Conservation (phyloP, 2,329 filamentous ascomycete genomes). For the Paraconiothyrium sp. region DNA sequence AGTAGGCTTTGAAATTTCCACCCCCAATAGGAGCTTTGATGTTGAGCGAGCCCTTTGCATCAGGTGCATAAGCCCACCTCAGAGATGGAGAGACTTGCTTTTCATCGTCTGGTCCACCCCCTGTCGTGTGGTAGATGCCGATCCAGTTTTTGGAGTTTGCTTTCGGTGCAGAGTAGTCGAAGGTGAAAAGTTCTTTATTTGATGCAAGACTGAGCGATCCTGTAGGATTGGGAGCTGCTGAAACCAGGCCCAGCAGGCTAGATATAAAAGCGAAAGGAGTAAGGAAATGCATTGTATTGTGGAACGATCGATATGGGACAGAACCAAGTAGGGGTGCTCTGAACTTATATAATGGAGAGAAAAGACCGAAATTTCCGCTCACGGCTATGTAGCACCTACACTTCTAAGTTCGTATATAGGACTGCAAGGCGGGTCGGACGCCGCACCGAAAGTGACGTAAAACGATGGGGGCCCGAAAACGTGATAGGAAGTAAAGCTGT, state of each 20-base stretch:
- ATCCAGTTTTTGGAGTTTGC: conserved; percentile 22
- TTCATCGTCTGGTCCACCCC: conserved; percentile 15
- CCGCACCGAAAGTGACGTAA: not conserved
- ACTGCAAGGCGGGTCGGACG: not conserved
- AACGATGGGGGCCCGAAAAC: not conserved
- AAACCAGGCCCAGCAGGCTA: not conserved
- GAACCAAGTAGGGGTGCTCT: not conserved
- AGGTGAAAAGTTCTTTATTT: conserved; percentile 6
- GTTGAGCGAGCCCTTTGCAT: conserved; percentile 10
- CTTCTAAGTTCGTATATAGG: not conserved
- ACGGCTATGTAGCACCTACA: not conserved
- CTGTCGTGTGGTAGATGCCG: conserved; percentile 19
- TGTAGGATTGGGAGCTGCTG: conserved; percentile 5
- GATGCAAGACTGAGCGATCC: conserved; percentile 10
- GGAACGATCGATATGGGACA: not conserved
- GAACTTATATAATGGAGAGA: not conserved
- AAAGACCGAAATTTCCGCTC: not conserved
- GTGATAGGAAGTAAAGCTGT: conserved; percentile 2
- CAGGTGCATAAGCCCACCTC: conserved; percentile 15
- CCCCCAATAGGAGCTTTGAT: conserved; percentile 16
- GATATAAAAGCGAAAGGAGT: not conserved
- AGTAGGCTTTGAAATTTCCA: conserved; percentile 21
- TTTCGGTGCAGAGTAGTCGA: conserved; percentile 16
- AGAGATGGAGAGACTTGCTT: conserved; percentile 17
- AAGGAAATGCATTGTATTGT: not conserved